Evolutionary conservation across 495 filamentous ascomycete species (phyloP).

Genomic region (Tetracladium setigerum): DNA sequence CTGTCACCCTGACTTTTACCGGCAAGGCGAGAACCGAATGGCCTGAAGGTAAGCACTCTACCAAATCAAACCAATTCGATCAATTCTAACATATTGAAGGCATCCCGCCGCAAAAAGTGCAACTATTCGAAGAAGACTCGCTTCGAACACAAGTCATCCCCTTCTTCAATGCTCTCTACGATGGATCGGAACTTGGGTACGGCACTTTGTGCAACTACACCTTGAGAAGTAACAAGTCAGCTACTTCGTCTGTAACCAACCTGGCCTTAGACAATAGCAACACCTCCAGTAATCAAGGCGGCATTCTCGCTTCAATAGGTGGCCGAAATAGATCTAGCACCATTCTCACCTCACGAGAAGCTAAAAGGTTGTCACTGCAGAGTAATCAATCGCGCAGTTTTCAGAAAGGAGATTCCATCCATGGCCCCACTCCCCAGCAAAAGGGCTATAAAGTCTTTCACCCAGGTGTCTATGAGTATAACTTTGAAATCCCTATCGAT

Average conservation of each 20-base stretch:
- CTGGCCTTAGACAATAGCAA: slow-evolving; percentile 35
- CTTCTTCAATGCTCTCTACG: slow-evolving; percentile 70
- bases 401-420: slow-evolving; percentile 63
- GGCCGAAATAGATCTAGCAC: slow-evolving; percentile 17
- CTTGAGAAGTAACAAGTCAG: slow-evolving; percentile 24
- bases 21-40: slow-evolving; percentile 88
- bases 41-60: slow-evolving; percentile 68
- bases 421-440: slow-evolving; percentile 55
- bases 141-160: slow-evolving; percentile 71
- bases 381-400: slow-evolving; percentile 81
- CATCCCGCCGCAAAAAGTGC: slow-evolving; percentile 81
- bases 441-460: slow-evolving; percentile 87
- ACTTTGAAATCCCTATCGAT: slow-evolving; percentile 91
- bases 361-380: slow-evolving; percentile 65
- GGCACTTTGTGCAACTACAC: slow-evolving; percentile 48
- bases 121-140: slow-evolving; percentile 73
- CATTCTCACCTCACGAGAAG: slow-evolving; percentile 36
- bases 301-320: slow-evolving; percentile 7
- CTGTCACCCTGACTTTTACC: slow-evolving; percentile 79
- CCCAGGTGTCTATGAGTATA: slow-evolving; percentile 88
- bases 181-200: slow-evolving; percentile 43
- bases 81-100: slow-evolving; percentile 36
- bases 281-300: slow-evolving; percentile 8
- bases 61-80: background rate
- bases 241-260: slow-evolving; percentile 19